Evolutionary conservation across 495 filamentous ascomycete genomes (phyloP).

Genomic region (Niebla homalea): DNA sequence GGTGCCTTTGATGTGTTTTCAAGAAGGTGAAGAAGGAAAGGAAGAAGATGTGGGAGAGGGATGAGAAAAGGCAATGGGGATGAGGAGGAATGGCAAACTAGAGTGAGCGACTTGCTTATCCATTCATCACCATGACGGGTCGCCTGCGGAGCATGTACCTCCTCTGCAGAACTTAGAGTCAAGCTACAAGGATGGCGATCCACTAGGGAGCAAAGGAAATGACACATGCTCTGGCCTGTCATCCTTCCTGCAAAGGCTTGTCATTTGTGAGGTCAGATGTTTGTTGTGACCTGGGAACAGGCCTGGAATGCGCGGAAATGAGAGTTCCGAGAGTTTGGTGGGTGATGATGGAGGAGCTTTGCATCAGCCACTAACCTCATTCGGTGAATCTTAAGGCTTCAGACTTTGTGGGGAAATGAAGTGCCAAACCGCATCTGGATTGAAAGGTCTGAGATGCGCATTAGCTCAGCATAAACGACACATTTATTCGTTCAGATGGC

Average conservation of each 20-base stretch:
- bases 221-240: neutral
- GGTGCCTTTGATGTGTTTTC: neutral
- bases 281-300: neutral
- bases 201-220: neutral
- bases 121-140: neutral
- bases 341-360: neutral
- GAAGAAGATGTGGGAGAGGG: neutral
- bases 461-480: too few species aligned
- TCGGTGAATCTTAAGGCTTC: neutral
- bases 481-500: too few species aligned
- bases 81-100: neutral
- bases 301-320: constrained; percentile 3
- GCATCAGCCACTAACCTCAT: neutral
- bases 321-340: neutral
- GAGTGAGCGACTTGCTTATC: neutral
- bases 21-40: neutral
- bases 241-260: neutral
- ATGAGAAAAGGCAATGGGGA: neutral
- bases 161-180: too few species aligned
- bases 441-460: too few species aligned
- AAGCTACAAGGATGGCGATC: neutral
- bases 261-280: too few species aligned
- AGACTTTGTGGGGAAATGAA: constrained; percentile 1
- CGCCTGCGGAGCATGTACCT: neutral
- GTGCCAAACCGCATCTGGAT: too few species aligned